phyloP scores from a whole-genome alignment of 768 basidiomycete genomes.

The Amanita inopinata region DNA sequence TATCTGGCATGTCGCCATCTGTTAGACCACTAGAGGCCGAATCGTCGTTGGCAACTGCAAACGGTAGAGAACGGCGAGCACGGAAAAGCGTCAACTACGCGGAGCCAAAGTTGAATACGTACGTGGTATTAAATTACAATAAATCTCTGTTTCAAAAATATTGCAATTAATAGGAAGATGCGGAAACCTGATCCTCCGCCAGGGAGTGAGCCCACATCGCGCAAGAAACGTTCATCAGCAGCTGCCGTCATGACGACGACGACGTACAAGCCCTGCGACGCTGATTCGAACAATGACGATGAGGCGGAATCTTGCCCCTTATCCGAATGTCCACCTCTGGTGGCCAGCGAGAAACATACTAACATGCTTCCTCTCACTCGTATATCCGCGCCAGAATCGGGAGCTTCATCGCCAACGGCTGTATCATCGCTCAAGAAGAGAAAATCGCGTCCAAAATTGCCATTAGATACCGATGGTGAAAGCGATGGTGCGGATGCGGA shows the following conservation, averaged over 20 bases:
- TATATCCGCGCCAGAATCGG: not conserved
- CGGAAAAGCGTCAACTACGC: constrained; percentile 82
- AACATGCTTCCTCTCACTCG: constrained; percentile 26
- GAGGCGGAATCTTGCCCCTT: constrained; percentile 27
- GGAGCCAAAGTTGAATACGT: constrained; percentile 87
- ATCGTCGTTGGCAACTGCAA: constrained; percentile 22
- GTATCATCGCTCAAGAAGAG: constrained; percentile 35
- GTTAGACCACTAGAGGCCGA: constrained; percentile 29
- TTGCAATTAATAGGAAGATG: constrained; percentile 56
- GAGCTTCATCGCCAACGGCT: constrained; percentile 22
- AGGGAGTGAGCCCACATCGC: constrained; percentile 20
- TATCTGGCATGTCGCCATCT: constrained; percentile 36
- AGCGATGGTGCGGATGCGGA: constrained; percentile 69
- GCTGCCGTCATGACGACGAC: constrained; percentile 27
- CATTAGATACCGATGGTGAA: constrained; percentile 39
- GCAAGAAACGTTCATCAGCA: constrained; percentile 39
- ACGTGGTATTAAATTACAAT: constrained; percentile 20
- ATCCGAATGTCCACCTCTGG: constrained; percentile 30
- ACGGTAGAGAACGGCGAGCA: constrained; percentile 44
- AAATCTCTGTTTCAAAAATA: constrained; percentile 9
- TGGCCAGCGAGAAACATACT: constrained; percentile 19
- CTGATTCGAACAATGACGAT: constrained; percentile 14
- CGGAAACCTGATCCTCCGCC: constrained; percentile 64
- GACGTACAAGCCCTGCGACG: constrained; percentile 17
- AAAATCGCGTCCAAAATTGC: constrained; percentile 35